phyloP scores from a whole-genome alignment of 176 grass and related monocot genomes.

The Thinopyrum elongatum region DNA sequence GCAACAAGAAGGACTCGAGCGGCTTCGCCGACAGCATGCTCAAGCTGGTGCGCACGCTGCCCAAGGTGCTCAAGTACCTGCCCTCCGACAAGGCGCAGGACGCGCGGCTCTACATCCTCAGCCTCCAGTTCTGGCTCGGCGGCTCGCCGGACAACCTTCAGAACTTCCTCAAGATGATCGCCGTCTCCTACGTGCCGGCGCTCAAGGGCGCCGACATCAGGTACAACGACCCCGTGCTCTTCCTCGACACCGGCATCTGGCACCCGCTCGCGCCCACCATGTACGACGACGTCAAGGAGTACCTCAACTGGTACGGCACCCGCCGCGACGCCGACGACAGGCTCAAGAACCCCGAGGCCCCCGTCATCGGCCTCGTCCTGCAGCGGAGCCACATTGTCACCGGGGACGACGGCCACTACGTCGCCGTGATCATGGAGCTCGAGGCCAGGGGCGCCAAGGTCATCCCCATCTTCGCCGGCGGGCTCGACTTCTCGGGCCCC shows the following conservation, averaged over 20 bases:
- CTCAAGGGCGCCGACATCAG: conserved; percentile 60
- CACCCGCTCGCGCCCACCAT: conserved; percentile 88
- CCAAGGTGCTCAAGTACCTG: conserved; percentile 98
- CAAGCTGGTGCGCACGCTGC: conserved; percentile 91
- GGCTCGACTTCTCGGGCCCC: conserved; percentile 82
- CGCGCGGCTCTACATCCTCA: conserved; percentile 93
- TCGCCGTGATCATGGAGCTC: conserved; percentile 98
- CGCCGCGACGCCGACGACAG: conserved; percentile 53
- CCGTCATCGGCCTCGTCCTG: conserved; percentile 74
- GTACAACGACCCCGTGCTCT: conserved; percentile 90
- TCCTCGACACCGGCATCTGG: conserved; percentile 92
- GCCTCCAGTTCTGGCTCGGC: conserved; percentile 99
- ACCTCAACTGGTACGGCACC: conserved; percentile 96
- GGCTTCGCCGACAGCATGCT: conserved; percentile 98
- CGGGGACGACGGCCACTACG: conserved; percentile 90
- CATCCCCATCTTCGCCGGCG: conserved; percentile 86
- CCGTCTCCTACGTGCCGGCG: conserved; percentile 65
- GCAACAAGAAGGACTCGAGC: conserved; percentile 77
- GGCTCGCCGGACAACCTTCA: conserved; percentile 93
- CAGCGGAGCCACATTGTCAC: conserved; percentile 99
- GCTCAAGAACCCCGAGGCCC: conserved; percentile 60
- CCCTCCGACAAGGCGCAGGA: conserved; percentile 99
- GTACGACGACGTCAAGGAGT: conserved; percentile 96
- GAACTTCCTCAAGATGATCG: conserved; percentile 99
- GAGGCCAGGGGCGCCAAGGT: conserved; percentile 93